phyloP scores from a whole-genome alignment of 1,139 yeast genomes.

The Taphrina wiesneri region DNA sequence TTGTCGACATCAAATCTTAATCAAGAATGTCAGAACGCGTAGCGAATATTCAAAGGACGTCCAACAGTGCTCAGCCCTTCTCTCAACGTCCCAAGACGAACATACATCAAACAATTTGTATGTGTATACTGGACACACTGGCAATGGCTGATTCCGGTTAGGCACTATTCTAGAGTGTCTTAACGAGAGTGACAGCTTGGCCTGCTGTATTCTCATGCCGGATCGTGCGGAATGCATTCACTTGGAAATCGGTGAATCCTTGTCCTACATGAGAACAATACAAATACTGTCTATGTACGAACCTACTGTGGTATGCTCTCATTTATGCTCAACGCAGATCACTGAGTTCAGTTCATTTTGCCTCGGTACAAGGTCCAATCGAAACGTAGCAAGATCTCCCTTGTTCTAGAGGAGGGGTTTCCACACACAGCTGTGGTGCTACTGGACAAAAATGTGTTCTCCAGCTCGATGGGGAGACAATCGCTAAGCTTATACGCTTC shows the following conservation, averaged over 20 bases:
- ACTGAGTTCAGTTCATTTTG: constrained; percentile 36
- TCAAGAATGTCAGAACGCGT: too few species aligned
- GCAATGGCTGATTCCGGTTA: not conserved
- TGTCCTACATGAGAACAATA: constrained; percentile 47
- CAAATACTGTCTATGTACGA: constrained; percentile 49
- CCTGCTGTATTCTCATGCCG: not conserved
- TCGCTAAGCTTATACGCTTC: not conserved
- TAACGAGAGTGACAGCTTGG: not conserved
- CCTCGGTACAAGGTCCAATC: constrained; percentile 46
- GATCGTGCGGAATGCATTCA: constrained; percentile 35
- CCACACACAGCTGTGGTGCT: constrained; percentile 38
- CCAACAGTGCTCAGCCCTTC: too few species aligned
- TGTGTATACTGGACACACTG: not conserved
- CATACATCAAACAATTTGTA: too few species aligned
- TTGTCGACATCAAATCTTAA: too few species aligned
- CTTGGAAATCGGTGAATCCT: constrained; percentile 46
- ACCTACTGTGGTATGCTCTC: constrained; percentile 45
- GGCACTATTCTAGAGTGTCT: not conserved
- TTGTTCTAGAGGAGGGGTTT: constrained; percentile 43
- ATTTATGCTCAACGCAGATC: not conserved
- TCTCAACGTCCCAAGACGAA: too few species aligned
- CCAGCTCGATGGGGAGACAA: not conserved
- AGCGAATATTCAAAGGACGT: too few species aligned
- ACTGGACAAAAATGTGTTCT: not conserved
- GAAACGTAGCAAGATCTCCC: constrained; percentile 36